phyloP scores from a whole-genome alignment of 78 protist genomes.

The Paratrimastix pyriformis region DNA sequence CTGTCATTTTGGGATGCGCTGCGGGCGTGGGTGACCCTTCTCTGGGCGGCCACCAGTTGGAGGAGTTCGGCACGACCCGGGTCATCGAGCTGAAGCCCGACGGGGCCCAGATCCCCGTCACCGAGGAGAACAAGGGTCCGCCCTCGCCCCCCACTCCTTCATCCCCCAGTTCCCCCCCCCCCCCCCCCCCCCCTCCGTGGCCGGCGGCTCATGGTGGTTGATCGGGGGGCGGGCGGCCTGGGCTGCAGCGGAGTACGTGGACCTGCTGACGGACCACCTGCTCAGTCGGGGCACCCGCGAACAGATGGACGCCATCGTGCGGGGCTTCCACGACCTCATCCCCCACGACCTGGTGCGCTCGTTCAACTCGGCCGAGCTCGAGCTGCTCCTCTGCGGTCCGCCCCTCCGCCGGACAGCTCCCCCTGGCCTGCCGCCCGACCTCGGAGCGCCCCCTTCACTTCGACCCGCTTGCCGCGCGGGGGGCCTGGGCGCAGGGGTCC shows the following conservation, averaged over 20 bases:
- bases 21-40: too few relatives aligned
- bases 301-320: background rate
- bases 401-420: too few relatives aligned
- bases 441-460: too few relatives aligned
- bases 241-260: conserved; percentile 1
- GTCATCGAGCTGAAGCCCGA: conserved; percentile 4
- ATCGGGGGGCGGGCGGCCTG: too few relatives aligned
- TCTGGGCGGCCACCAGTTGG: background rate
- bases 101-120: background rate
- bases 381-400: conserved; percentile 16
- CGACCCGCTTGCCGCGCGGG: too few relatives aligned
- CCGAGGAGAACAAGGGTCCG: conserved; percentile 17
- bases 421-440: too few relatives aligned
- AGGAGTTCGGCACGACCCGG: background rate
- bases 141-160: too few relatives aligned
- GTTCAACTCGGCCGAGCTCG: background rate
- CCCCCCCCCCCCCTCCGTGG: too few relatives aligned
- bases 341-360: background rate
- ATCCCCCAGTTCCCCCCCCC: too few relatives aligned
- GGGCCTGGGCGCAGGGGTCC: too few relatives aligned
- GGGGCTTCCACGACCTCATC: conserved; percentile 23
- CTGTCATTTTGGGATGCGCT: too few relatives aligned
- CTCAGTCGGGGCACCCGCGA: background rate
- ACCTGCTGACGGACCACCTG: background rate
- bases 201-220: too few relatives aligned